Evolutionary conservation across 352 stramenopile species (phyloP).

Genomic region (Pythium guiyangense): DNA sequence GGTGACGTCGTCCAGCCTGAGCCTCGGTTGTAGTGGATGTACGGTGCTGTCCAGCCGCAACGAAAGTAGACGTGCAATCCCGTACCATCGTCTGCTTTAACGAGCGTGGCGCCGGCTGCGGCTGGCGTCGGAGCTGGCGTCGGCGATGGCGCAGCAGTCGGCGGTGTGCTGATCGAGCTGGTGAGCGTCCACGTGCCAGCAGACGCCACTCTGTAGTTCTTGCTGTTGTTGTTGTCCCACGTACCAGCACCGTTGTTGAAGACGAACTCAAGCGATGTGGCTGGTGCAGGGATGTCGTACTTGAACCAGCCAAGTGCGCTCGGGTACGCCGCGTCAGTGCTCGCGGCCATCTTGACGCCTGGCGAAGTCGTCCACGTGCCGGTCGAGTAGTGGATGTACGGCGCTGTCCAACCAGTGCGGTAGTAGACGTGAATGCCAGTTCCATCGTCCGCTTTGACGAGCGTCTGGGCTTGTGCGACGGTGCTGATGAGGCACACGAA

Average conservation of each 20-base stretch:
- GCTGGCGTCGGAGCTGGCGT: neutral
- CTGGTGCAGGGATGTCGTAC: slow-evolving; percentile 20
- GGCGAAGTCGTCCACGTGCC: no score
- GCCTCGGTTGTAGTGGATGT: slow-evolving; percentile 37
- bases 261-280: slow-evolving; percentile 24
- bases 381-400: slow-evolving; percentile 57
- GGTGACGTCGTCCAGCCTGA: slow-evolving; percentile 29
- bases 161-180: slow-evolving; percentile 28
- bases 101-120: slow-evolving; percentile 14
- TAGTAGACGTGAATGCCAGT: slow-evolving; percentile 43
- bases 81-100: slow-evolving; percentile 24
- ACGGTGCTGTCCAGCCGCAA: slow-evolving; percentile 22
- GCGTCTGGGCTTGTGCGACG: slow-evolving; percentile 24
- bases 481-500: slow-evolving; percentile 12
- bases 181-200: no score
- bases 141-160: slow-evolving; percentile 18
- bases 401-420: slow-evolving; percentile 33
- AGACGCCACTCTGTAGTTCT: no score
- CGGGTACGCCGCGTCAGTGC: slow-evolving; percentile 29
- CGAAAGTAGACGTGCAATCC: slow-evolving; percentile 29
- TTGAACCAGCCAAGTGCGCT: slow-evolving; percentile 35
- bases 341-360: slow-evolving; percentile 30
- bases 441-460: slow-evolving; percentile 30
- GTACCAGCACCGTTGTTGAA: slow-evolving; percentile 53
- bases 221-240: slow-evolving; percentile 33